A percentile compares a stretch with the other conserved stretches of the same genome.
These are phyloP conservation scores for Pilobolus umbonatus DNA, from an alignment of 192 early-diverging fungal genomes.

Conservation along the genomic window DNA sequence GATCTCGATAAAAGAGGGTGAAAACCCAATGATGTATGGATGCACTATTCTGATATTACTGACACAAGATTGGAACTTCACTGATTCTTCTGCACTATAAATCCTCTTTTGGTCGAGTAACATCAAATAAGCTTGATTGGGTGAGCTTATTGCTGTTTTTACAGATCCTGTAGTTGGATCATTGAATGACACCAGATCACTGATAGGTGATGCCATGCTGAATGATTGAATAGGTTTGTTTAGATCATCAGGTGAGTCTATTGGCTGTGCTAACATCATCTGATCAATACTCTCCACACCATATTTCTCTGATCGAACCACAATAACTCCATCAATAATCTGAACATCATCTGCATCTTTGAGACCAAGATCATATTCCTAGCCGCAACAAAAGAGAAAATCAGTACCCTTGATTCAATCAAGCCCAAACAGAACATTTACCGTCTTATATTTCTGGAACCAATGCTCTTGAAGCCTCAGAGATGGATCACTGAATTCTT, in stretches of 20 bases:
- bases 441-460: neutral
- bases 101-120: neutral
- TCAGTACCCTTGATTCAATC: neutral
- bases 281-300: conserved; percentile 10
- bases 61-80: conserved; percentile 9
- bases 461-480: neutral
- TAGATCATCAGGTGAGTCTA: no score
- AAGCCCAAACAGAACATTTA: neutral
- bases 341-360: conserved; percentile 5
- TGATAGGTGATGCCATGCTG: neutral
- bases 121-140: neutral
- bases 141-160: neutral
- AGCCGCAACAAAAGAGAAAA: no score
- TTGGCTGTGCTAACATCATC: no score
- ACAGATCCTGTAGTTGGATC: neutral
- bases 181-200: neutral
- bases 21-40: conserved; percentile 12
- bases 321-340: neutral
- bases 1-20: conserved; percentile 15
- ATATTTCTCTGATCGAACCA: neutral
- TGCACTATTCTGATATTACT: neutral
- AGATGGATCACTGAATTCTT: no score
- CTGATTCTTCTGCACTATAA: neutral
- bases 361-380: neutral
- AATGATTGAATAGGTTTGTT: no score